Percentiles rank a stretch among this genome's conserved stretches.
phyloP scores from a whole-genome alignment of 805 yeast genomes.

The Huiozyma naganishii region DNA sequence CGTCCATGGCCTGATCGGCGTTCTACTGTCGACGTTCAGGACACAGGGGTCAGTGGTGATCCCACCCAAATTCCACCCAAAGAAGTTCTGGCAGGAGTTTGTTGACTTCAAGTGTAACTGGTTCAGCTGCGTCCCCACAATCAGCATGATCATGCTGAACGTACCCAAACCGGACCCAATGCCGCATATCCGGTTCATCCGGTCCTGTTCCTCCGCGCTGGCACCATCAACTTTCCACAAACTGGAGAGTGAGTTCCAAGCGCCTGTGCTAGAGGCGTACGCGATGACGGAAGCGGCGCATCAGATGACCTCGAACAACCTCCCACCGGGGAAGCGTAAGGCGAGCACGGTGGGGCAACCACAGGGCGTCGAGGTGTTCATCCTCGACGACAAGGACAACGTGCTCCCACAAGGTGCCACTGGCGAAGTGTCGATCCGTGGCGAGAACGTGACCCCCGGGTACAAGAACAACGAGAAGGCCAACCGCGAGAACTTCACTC shows the following conservation, averaged over 20 bases:
- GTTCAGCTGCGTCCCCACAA: slow-evolving; percentile 74
- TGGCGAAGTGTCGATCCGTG: slow-evolving; percentile 64
- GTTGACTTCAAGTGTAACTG: slow-evolving; percentile 42
- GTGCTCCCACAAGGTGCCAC: slow-evolving; percentile 38
- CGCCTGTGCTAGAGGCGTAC: slow-evolving; percentile 67
- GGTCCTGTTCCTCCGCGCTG: slow-evolving; percentile 63
- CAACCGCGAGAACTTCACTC: slow-evolving; percentile 53
- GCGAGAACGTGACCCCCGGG: slow-evolving; percentile 60
- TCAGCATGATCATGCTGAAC: slow-evolving; percentile 54
- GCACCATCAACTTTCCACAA: slow-evolving; percentile 54
- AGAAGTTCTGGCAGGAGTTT: slow-evolving; percentile 50
- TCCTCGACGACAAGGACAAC: slow-evolving; percentile 41
- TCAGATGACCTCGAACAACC: slow-evolving; percentile 63
- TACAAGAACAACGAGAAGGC: slow-evolving; percentile 66
- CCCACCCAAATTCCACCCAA: slow-evolving; percentile 53
- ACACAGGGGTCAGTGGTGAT: slow-evolving; percentile 53
- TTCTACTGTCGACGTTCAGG: slow-evolving; percentile 47
- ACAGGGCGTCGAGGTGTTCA: slow-evolving; percentile 44
- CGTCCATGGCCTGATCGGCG: slow-evolving; percentile 65
- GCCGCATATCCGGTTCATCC: slow-evolving; percentile 52
- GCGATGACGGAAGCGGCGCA: slow-evolving; percentile 81
- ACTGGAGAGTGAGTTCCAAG: slow-evolving; percentile 45
- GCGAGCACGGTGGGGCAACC: slow-evolving; percentile 70
- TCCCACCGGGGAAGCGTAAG: slow-evolving; percentile 54
- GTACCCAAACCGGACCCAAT: slow-evolving; percentile 37